Evolutionary conservation across 2,329 filamentous ascomycete genomes (phyloP), one percentile per base, ranked within the genome.

Genomic region (Furcasterigmium sp.): DNA sequence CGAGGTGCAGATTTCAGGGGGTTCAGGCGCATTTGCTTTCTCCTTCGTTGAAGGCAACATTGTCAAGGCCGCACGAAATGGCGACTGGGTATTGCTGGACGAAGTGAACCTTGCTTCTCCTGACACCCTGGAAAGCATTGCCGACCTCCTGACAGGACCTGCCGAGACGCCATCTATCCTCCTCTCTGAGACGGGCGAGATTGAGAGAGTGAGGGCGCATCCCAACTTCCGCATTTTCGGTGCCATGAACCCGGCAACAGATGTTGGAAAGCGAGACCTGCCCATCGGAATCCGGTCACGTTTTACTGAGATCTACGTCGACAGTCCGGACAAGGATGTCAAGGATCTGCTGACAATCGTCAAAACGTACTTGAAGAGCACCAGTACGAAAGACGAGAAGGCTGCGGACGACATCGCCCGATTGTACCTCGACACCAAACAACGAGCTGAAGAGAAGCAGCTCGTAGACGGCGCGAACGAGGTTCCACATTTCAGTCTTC

Each of bases 201-300:
- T 95, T 35, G 89, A 97, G 62, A 81, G 91, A 51, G 84, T 98
- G 28, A 76, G 84, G 47, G 93, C 91, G 1, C 91, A 98, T 62
- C 84, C 89, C 0, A 83, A 95, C 51, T 98, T 99, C 62, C 83
- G 93, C 30, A 87, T 99, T 13, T 98, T 99, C 58, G 94, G 88
- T 41, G 93, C 94, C 21, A 99, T 99, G 93, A 99, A 99, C 57
- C 93, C 93, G 23, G 93, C 93, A 5, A 98, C 93, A 3, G 93
- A 99, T 68, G 83, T 96, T 44, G 93, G 94, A 47, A 99, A 98
- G 67, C 84, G 91, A 44, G 93, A 98, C 62, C 70, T 99, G 14
- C 90, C 91, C 1, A 82, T 87, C 43, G 91, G 91, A 2, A 80
- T 97, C 35, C 78, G 91, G 43, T 95, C 91, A 8, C 80, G 91